These are phyloP conservation scores for Apophysomyces elegans DNA, from an alignment of 371 early-diverging fungal genomes.

Conservation along the genomic window DNA sequence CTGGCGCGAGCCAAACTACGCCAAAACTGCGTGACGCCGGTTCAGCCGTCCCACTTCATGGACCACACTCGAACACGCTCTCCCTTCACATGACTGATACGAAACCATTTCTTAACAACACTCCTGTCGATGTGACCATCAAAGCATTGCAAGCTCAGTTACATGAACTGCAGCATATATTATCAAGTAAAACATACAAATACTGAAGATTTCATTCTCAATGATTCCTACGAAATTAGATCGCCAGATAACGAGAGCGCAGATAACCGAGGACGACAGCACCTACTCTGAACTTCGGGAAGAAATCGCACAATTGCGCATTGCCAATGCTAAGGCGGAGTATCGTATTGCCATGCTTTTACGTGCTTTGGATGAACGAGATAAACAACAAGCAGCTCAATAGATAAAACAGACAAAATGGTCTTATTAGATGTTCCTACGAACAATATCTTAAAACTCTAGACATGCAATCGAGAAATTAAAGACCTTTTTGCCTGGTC, in stretches of 20 bases:
- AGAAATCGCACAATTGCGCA: constrained; percentile 29
- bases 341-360: constrained; percentile 44
- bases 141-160: constrained; percentile 39
- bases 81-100: constrained; percentile 12
- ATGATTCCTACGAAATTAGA: neutral
- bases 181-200: constrained; percentile 18
- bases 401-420: too few species aligned
- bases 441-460: too few species aligned
- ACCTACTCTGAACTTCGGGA: constrained; percentile 21
- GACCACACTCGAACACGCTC: neutral
- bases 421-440: too few species aligned
- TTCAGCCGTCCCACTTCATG: too few species aligned
- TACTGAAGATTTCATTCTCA: neutral
- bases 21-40: too few species aligned
- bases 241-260: neutral
- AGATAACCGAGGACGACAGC: constrained; percentile 11
- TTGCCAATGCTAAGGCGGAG: constrained; percentile 42
- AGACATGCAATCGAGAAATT: too few species aligned
- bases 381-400: constrained; percentile 54
- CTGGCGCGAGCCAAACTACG: too few species aligned
- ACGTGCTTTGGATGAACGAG: constrained; percentile 38
- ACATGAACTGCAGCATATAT: constrained; percentile 32
- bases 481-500: too few species aligned
- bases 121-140: constrained; percentile 41
- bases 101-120: constrained; percentile 14